phyloP scores from a whole-genome alignment of 805 yeast genomes.

The Saturnispora kantuleensis region DNA sequence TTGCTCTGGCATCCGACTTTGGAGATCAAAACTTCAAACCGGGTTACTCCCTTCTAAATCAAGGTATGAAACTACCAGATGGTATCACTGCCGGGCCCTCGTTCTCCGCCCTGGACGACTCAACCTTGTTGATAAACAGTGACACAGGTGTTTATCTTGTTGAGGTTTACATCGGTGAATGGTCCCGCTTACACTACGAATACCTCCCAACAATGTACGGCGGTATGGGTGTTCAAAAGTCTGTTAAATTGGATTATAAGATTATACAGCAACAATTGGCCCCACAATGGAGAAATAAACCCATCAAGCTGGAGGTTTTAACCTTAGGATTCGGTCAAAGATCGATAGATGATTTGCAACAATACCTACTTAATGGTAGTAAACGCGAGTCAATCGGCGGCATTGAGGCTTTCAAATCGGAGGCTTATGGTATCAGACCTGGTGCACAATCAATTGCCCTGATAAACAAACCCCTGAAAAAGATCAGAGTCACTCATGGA shows the following conservation, averaged over 20 bases:
- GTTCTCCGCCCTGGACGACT: conserved; percentile 36
- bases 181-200: conserved; percentile 50
- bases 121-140: conserved; percentile 38
- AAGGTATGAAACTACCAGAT: conserved; percentile 25
- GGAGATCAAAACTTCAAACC: conserved; percentile 33
- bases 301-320: conserved; percentile 43
- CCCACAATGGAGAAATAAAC: conserved; percentile 24
- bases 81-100: conserved; percentile 33
- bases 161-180: conserved; percentile 57
- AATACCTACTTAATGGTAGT: conserved; percentile 20
- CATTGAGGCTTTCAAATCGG: conserved; percentile 15
- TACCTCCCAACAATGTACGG: conserved; percentile 46
- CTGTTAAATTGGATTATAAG: conserved; percentile 38
- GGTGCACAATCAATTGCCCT: conserved; percentile 13
- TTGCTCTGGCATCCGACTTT: conserved; percentile 58
- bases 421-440: conserved; percentile 17
- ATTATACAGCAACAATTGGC: conserved; percentile 34
- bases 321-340: conserved; percentile 53
- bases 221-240: conserved; percentile 53
- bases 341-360: conserved; percentile 39
- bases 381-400: conserved; percentile 13
- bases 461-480: conserved; percentile 24
- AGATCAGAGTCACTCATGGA: conserved; percentile 63
- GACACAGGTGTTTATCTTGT: conserved; percentile 63
- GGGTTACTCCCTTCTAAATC: conserved; percentile 17